Base-by-base conservation (phyloP, 2,329 filamentous ascomycete genomes). In the Penicillium brevicompactum region DNA sequence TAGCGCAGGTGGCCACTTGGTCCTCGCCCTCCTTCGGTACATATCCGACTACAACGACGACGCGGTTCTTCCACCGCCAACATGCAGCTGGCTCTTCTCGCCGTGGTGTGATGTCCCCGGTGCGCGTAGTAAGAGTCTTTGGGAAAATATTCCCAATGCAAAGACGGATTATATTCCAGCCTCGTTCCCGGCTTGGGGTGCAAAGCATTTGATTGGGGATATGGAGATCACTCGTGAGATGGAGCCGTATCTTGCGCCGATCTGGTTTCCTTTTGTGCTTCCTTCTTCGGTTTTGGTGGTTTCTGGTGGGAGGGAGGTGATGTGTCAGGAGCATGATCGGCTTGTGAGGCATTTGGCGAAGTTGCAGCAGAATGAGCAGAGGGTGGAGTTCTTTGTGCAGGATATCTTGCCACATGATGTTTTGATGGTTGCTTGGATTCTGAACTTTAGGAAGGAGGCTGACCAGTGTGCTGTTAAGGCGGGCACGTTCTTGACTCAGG, bases 1-100 rank as follows among this genome's bases (percentile, higher is more conserved):
- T 44, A 62, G 58, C n/a, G 57, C 63, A 22, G 63, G 64, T 11
- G 54, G 54, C 21, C 64, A 59, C n/a, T 51, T 62, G 27, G 58
- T 45, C 16, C 24, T 65, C 18, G 62, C 58, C 3, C 55, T 67
- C 2, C 14, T 67, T 16, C 62, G 64, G 42, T 65, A 66, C 43
- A 57, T 63, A 13, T 45, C 21, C 18, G 42, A 57, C 32, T 49
- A 51, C 5, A 41, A 49, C 3, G 45, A 56, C n/a, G 43, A 57
- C n/a, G 38, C 16, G 4, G 16, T 42, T 8, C 51, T 57, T 1
- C 56, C 58, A 4, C 41, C 40, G 7, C 52, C 61, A 14, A 57
- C 49, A 30, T 50, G 57, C 37, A 47, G 51, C 27, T 60, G 61
- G 32, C 42, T 62, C 9, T 64, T 63, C 41, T 66, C 62, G 1